Conservation (phyloP, 257 asterid species). For the Solanum raphanifolium region DNA sequence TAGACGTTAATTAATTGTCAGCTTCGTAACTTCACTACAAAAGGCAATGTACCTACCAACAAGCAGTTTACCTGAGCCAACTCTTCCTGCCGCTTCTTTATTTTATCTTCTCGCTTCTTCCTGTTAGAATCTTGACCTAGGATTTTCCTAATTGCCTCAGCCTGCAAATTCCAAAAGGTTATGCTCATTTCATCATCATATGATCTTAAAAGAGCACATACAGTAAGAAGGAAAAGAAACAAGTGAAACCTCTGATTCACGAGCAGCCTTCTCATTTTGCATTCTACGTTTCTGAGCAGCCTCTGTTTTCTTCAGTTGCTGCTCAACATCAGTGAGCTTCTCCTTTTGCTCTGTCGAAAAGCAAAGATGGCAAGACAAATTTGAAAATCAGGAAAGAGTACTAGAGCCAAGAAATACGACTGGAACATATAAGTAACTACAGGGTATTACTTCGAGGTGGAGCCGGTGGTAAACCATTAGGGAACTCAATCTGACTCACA, state of each 20-base stretch:
- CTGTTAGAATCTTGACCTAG: conserved; percentile 96
- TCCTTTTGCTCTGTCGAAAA: conserved; percentile 28
- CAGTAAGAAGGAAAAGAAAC: neutral
- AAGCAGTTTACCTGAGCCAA: conserved; percentile 63
- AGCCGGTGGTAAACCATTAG: conserved; percentile 38
- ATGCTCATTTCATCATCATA: neutral
- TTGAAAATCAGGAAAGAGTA: neutral
- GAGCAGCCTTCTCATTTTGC: conserved; percentile 40
- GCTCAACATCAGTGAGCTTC: conserved; percentile 39
- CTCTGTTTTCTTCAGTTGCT: conserved; percentile 33
- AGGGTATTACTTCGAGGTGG: conserved; percentile 31
- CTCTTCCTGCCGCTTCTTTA: conserved; percentile 89
- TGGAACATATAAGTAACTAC: neutral
- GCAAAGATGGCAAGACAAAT: neutral
- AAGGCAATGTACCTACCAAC: neutral
- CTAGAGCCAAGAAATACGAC: neutral
- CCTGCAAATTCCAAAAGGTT: conserved; percentile 9
- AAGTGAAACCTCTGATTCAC: conserved; percentile 31
- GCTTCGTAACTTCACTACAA: neutral
- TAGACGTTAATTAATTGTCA: neutral
- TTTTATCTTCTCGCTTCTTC: conserved; percentile 88
- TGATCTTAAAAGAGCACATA: neutral
- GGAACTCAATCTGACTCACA: conserved; percentile 31
- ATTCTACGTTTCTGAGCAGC: conserved; percentile 41
- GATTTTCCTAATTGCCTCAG: conserved; percentile 77